Percentiles rank a stretch among this genome's conserved stretches.
These are phyloP conservation scores for Gossypium sturtianum DNA, from an alignment of 345 rosid genomes.

Conservation along the genomic window DNA sequence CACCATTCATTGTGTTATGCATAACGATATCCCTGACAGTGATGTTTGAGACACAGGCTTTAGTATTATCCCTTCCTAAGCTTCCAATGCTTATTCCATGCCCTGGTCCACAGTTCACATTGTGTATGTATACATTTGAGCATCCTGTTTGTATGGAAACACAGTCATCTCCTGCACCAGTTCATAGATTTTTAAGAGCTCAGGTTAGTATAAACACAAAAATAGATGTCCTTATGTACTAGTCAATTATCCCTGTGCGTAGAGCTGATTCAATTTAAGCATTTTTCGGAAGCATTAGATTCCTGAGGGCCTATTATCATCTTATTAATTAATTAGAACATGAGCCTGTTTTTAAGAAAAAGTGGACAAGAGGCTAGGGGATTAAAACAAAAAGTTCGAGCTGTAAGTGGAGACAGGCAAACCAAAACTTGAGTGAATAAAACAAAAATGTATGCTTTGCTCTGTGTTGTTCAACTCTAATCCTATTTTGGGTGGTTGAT, in stretches of 20 bases:
- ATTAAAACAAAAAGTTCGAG: conserved; percentile 20
- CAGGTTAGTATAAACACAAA: conserved; percentile 10
- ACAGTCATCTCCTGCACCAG: conserved; percentile 87
- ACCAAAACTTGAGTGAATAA: conserved; percentile 11
- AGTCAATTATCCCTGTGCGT: background rate
- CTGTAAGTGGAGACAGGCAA: conserved; percentile 26
- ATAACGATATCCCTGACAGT: conserved; percentile 76
- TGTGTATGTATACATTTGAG: conserved; percentile 80
- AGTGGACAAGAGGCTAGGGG: conserved; percentile 18
- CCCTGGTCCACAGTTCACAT: conserved; percentile 94
- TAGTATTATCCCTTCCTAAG: conserved; percentile 73
- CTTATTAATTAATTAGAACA: background rate
- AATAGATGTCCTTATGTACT: conserved; percentile 1
- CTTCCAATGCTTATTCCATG: conserved; percentile 98
- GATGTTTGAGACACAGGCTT: conserved; percentile 94
- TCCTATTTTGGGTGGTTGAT: conserved; percentile 12
- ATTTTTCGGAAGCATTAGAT: background rate
- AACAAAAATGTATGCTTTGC: conserved; percentile 18
- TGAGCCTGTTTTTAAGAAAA: conserved; percentile 4
- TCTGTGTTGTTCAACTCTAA: conserved; percentile 16
- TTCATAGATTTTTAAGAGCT: conserved; percentile 17
- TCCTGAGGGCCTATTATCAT: background rate
- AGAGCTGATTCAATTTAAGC: conserved; percentile 5
- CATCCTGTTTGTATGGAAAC: conserved; percentile 94
- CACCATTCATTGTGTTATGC: conserved; percentile 91